Conservation (phyloP, 352 stramenopile genomes). For the Globisporangium lucens region DNA sequence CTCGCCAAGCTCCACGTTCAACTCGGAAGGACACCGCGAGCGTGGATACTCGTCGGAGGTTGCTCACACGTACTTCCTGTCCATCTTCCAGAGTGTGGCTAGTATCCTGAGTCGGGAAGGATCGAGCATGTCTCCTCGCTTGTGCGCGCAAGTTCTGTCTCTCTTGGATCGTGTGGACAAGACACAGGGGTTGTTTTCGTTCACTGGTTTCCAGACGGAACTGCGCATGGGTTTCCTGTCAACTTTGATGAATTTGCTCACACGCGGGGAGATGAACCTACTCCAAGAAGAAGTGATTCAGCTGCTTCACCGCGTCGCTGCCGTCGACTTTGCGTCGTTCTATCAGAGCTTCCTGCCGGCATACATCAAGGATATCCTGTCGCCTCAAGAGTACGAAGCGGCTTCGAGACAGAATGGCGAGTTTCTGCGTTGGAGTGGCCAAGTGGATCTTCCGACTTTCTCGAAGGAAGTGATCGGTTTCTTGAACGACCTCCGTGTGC, state of each 20-base stretch:
- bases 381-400: slow-evolving; percentile 43
- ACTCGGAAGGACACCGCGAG: slow-evolving; percentile 44
- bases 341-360: slow-evolving; percentile 61
- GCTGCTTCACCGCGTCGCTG: slow-evolving; percentile 63
- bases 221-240: slow-evolving; percentile 73
- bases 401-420: slow-evolving; percentile 48
- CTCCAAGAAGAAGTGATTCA: slow-evolving; percentile 74
- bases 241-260: slow-evolving; percentile 77
- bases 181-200: slow-evolving; percentile 60
- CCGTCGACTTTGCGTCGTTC: slow-evolving; percentile 75
- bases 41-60: slow-evolving; percentile 60
- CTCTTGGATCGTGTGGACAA: slow-evolving; percentile 68
- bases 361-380: slow-evolving; percentile 69
- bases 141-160: slow-evolving; percentile 73
- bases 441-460: slow-evolving; percentile 76
- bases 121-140: slow-evolving; percentile 46
- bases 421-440: slow-evolving; percentile 70
- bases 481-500: slow-evolving; percentile 73
- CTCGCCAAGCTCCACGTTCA: slow-evolving; percentile 39
- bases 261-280: slow-evolving; percentile 74
- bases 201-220: slow-evolving; percentile 69
- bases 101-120: slow-evolving; percentile 56
- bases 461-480: slow-evolving; percentile 64
- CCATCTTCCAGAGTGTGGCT: slow-evolving; percentile 74
- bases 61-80: slow-evolving; percentile 68